Evolutionary conservation across 179 eudicot genomes (phyloP).

Genomic region (Carnegiea gigantea): DNA sequence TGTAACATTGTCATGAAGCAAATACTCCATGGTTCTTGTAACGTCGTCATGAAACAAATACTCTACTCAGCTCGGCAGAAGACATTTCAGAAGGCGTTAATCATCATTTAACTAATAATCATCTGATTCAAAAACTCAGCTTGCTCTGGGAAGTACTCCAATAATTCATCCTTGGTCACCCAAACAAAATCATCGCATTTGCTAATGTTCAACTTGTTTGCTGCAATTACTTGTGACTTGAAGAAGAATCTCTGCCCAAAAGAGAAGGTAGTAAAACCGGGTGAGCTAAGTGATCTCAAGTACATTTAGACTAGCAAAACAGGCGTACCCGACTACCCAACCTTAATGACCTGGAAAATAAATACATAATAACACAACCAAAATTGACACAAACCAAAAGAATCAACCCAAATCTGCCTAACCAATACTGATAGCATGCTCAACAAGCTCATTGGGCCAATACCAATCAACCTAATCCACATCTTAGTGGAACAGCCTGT

Average conservation of each 20-base stretch:
- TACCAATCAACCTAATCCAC: background rate
- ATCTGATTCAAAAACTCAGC: slow-evolving; percentile 64
- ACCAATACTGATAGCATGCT: background rate
- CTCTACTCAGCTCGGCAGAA: background rate
- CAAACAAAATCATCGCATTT: slow-evolving; percentile 75
- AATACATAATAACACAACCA: background rate
- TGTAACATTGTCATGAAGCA: slow-evolving; percentile 5
- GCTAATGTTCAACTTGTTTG: slow-evolving; percentile 50
- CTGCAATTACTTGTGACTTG: slow-evolving; percentile 80
- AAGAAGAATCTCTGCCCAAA: slow-evolving; percentile 72
- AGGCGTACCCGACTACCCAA: background rate
- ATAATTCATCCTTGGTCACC: slow-evolving; percentile 84
- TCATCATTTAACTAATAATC: slow-evolving; percentile 53
- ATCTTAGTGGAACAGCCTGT: background rate
- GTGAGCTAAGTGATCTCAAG: background rate
- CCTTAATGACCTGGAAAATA: background rate
- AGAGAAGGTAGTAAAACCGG: slow-evolving; percentile 1
- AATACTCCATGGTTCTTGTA: background rate
- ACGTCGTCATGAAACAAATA: slow-evolving; percentile 1
- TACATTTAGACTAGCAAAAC: background rate
- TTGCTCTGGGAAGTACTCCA: slow-evolving; percentile 78
- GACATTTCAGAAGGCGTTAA: background rate
- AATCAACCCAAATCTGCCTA: background rate
- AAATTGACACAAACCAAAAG: background rate
- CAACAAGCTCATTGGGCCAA: background rate